Evolutionary conservation across 805 yeast genomes (phyloP).

Genomic region (Ogataea philodendri): DNA sequence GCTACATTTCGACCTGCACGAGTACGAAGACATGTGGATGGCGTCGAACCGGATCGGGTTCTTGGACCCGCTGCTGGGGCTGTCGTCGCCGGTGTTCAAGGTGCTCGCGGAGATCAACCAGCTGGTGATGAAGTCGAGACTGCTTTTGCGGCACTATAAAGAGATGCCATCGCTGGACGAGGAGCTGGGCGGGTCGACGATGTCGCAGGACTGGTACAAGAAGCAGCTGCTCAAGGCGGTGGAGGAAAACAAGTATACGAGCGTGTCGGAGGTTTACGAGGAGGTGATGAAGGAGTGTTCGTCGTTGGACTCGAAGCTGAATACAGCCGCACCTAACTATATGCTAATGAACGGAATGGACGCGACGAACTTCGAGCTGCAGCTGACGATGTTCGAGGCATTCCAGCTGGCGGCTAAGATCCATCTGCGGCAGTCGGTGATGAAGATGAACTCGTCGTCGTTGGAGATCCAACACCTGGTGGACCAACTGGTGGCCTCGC

Average conservation of each 20-base stretch:
- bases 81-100: constrained; percentile 65
- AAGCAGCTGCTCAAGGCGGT: constrained; percentile 19
- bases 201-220: constrained; percentile 17
- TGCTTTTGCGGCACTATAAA: constrained; percentile 24
- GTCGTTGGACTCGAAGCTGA: constrained; percentile 49
- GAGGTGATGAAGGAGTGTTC: constrained; percentile 36
- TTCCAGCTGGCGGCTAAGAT: constrained; percentile 68
- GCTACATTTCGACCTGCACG: constrained; percentile 60
- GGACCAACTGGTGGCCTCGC: constrained; percentile 50
- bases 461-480: constrained; percentile 61
- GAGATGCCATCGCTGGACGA: constrained; percentile 2
- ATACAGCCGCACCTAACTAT: constrained; percentile 50
- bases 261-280: constrained; percentile 36
- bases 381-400: constrained; percentile 67
- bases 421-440: constrained; percentile 64
- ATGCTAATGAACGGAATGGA: constrained; percentile 39
- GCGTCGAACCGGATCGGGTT: constrained; percentile 39
- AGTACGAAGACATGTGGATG: constrained; percentile 53
- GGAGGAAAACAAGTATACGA: constrained; percentile 18
- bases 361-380: constrained; percentile 56
- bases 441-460: constrained; percentile 57
- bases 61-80: constrained; percentile 70
- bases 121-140: constrained; percentile 52
- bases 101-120: constrained; percentile 67
- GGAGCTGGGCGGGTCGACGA: constrained; percentile 15